phyloP scores from a whole-genome alignment of 768 basidiomycete genomes.

The Mycena maculata region DNA sequence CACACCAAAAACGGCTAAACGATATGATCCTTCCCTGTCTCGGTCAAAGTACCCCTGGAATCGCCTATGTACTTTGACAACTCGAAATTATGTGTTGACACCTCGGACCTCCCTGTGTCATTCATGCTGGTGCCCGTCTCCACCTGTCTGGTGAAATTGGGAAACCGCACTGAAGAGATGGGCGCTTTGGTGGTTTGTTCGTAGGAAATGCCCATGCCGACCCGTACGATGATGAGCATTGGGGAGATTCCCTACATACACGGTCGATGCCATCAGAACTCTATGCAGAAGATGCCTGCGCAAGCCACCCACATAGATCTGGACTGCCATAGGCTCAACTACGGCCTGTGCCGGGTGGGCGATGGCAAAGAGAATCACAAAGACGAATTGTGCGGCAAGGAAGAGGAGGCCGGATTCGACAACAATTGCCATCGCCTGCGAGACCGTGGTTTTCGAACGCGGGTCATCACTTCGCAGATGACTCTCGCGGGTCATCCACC shows the following conservation, averaged over 20 bases:
- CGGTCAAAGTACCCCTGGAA: no score
- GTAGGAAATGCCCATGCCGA: conserved; percentile 26
- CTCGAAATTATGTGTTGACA: no score
- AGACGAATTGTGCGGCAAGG: conserved; percentile 52
- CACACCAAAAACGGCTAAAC: no score
- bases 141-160: no score
- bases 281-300: not conserved
- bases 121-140: no score
- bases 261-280: not conserved
- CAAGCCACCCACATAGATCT: conserved; percentile 49
- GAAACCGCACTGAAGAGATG: no score
- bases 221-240: conserved; percentile 34
- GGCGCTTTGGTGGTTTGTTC: conserved; percentile 7
- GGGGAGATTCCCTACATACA: conserved; percentile 29
- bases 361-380: conserved; percentile 52
- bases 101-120: no score
- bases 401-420: conserved; percentile 55
- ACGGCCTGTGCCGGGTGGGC: conserved; percentile 49
- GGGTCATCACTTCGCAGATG: not conserved
- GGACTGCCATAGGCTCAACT: conserved; percentile 49
- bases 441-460: conserved; percentile 12
- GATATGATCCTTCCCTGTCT: no score
- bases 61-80: no score
- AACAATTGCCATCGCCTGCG: conserved; percentile 47
- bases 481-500: conserved; percentile 40